Evolutionary conservation across 2,329 filamentous ascomycete species (phyloP), one percentile per base, ranked within the genome.

Genomic region (Colletotrichum eremochloae): DNA sequence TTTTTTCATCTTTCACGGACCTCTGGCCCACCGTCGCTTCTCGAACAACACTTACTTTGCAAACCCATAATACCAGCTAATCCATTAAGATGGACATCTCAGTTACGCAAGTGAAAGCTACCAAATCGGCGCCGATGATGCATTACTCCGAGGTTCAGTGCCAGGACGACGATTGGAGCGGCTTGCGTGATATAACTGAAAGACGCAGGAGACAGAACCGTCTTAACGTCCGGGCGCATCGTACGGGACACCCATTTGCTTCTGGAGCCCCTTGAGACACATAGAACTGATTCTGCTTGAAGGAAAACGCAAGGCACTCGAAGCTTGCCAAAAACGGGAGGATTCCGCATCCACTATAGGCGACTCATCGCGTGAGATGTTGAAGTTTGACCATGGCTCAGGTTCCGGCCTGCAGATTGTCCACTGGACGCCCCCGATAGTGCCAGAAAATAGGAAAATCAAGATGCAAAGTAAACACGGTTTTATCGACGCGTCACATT

Each of bases 111-210:
- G 5, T 56, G 8, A 20, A 15, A 29, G 20, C n/a, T 33, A n/a
- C 48, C 3, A 6, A 52, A 18, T 29, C 50, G 14, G 46, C 50
- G 20, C 57, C 52, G 14, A 68, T 71, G 33, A 24, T 67, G 20
- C 63, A 68, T 50, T 50, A 42, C 11, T 46, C 33, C 3, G 63
- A 71, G 29, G 50, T 64, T 2, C 48, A 44, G 1, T 71, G 64
- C 24, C 57, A 42, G 1, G 75, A 80, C 29, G 81, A 82, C 68
- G 78, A 82, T 72, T 82, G 80, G 81, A 79, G 80, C 31, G 80
- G 81, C 2, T 52, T 81, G 31, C 72, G 74, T 3, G 76, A 80
- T 68, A 69, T 76, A 48, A 76, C 75, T 12, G 76, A 80, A 68
- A 76, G 81, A 57, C 79, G 79, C 68, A 80, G 77, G 68, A 75